Evolutionary conservation across 768 basidiomycete genomes (phyloP).

Genomic region (Tricholomella constricta): DNA sequence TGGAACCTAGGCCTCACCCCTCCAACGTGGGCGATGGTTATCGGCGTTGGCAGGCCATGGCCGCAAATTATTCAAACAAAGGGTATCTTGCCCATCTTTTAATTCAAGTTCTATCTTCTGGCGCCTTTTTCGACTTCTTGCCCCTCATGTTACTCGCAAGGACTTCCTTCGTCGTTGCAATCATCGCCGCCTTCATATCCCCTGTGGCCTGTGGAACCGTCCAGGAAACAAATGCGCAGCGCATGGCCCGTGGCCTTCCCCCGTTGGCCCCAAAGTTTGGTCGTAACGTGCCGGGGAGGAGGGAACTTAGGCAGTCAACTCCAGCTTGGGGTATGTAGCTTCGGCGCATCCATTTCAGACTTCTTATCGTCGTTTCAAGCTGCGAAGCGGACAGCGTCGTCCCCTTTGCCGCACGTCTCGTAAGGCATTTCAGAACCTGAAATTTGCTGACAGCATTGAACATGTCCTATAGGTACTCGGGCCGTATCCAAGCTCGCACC

Average conservation of each 20-base stretch:
- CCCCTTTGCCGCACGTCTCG: slow-evolving; percentile 28
- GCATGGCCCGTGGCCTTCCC: slow-evolving; percentile 48
- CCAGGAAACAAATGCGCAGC: slow-evolving; percentile 42
- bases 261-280: slow-evolving; percentile 38
- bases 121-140: not conserved
- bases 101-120: slow-evolving; percentile 2
- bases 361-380: slow-evolving; percentile 12
- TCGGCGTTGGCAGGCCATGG: slow-evolving; percentile 1
- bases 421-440: slow-evolving; percentile 14
- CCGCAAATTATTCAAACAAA: slow-evolving; percentile 5
- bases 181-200: slow-evolving; percentile 24
- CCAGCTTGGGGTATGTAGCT: slow-evolving; percentile 26
- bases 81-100: not conserved
- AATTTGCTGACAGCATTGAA: not conserved
- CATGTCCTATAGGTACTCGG: slow-evolving; percentile 27
- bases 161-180: slow-evolving; percentile 21
- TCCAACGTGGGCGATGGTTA: slow-evolving; percentile 8
- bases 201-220: slow-evolving; percentile 20
- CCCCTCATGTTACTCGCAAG: slow-evolving; percentile 21
- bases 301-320: slow-evolving; percentile 23
- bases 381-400: slow-evolving; percentile 20
- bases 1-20: slow-evolving; percentile 1
- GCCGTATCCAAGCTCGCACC: slow-evolving; percentile 39
- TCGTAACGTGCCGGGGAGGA: slow-evolving; percentile 29
- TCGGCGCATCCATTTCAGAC: not conserved